Evolutionary conservation across 495 filamentous ascomycete species (phyloP).

Genomic region (Neurospora tetrasperma): DNA sequence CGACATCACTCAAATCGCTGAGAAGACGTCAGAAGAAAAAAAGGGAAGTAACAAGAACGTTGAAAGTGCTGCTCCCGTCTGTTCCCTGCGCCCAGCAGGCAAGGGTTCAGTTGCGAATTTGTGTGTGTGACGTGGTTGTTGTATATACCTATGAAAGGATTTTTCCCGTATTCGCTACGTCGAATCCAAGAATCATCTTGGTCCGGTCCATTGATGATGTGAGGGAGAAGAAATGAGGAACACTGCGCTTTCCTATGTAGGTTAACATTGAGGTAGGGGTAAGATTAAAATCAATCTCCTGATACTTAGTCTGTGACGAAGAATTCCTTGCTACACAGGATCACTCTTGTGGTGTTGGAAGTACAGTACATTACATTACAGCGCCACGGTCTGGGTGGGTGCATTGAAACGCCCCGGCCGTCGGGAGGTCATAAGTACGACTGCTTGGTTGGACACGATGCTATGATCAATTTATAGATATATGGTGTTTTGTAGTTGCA

Average conservation of each 20-base stretch:
- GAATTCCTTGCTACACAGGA: background rate
- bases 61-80: background rate
- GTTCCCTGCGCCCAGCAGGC: background rate
- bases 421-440: background rate
- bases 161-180: background rate
- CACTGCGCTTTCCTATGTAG: background rate
- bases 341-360: background rate
- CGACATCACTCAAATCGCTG: background rate
- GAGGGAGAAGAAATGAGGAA: background rate
- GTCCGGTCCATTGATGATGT: background rate
- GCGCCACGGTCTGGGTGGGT: background rate
- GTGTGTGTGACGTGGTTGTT: background rate
- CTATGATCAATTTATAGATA: background rate
- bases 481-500: background rate
- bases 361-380: background rate
- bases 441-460: background rate
- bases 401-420: background rate
- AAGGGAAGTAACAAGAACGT: background rate
- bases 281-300: background rate
- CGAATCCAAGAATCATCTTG: fast-evolving
- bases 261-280: background rate
- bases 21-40: background rate
- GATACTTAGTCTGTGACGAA: background rate
- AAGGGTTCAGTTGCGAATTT: background rate
- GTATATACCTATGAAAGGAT: background rate